A percentile compares a stretch with the other conserved stretches of the same genome.
Conservation (phyloP, 1,139 yeast species). For the Yamadazyma epiphylla region DNA sequence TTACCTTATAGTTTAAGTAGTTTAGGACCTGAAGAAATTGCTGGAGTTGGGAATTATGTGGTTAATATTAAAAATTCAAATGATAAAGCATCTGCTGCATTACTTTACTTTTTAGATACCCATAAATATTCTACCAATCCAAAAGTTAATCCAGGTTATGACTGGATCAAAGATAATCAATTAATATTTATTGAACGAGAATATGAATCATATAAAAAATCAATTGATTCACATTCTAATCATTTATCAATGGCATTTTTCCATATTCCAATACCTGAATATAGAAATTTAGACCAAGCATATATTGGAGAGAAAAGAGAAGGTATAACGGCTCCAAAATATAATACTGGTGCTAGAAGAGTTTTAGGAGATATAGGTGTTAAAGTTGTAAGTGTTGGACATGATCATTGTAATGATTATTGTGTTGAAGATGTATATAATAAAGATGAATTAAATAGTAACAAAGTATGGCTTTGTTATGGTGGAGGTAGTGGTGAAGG, state of each 20-base stretch:
- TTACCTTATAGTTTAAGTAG: constrained; percentile 67
- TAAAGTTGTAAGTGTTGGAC: constrained; percentile 75
- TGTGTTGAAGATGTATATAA: constrained; percentile 54
- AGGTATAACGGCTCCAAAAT: constrained; percentile 72
- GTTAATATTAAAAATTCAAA: constrained; percentile 43
- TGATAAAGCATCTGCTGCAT: constrained; percentile 44
- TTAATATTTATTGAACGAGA: constrained; percentile 53
- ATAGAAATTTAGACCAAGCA: constrained; percentile 42
- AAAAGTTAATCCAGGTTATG: constrained; percentile 73
- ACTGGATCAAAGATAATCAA: constrained; percentile 78
- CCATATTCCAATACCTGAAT: constrained; percentile 92
- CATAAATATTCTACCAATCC: constrained; percentile 69
- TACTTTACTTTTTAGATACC: constrained; percentile 76
- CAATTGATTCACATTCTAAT: constrained; percentile 24
- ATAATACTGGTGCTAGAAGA: constrained; percentile 62
- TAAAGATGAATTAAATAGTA: constrained; percentile 19
- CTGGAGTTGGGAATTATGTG: constrained; percentile 79
- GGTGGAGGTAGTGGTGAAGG: constrained; percentile 96
- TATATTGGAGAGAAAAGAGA: constrained; percentile 63
- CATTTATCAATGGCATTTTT: constrained; percentile 83
- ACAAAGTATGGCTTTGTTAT: constrained; percentile 78
- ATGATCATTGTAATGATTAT: constrained; percentile 91
- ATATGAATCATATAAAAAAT: constrained; percentile 25
- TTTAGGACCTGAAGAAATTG: constrained; percentile 60
- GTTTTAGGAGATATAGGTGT: constrained; percentile 63